Evolutionary conservation across 2,329 filamentous ascomycete species (phyloP).

Genomic region (Fusarium stilboides): DNA sequence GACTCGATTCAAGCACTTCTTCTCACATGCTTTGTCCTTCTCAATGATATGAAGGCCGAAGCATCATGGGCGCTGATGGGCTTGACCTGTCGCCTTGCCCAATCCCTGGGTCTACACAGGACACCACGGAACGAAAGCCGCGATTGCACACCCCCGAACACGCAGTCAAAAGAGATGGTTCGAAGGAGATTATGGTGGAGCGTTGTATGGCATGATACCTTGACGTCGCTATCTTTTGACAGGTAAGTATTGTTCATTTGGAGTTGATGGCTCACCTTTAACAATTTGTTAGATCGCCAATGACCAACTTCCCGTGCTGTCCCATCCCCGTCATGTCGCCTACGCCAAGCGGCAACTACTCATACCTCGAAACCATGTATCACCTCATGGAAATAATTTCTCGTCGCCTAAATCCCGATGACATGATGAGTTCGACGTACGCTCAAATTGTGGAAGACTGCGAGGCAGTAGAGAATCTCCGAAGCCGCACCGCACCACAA

Average conservation of each 20-base stretch:
- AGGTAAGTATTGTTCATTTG: slow-evolving; percentile 57
- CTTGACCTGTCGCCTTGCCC: slow-evolving; percentile 75
- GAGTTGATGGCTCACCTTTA: slow-evolving; percentile 9
- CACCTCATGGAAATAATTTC: slow-evolving; percentile 74
- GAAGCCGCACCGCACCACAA: slow-evolving; percentile 64
- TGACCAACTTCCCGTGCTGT: slow-evolving; percentile 72
- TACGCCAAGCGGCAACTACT: slow-evolving; percentile 63
- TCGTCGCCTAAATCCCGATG: slow-evolving; percentile 69
- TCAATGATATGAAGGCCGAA: slow-evolving; percentile 80
- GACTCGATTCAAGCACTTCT: slow-evolving; percentile 77
- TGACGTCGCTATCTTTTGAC: slow-evolving; percentile 77
- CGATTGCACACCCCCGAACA: slow-evolving; percentile 61
- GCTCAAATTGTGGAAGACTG: slow-evolving; percentile 72
- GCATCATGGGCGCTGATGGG: slow-evolving; percentile 77
- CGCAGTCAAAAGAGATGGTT: slow-evolving; percentile 68
- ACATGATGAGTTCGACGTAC: slow-evolving; percentile 65
- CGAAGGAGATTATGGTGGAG: slow-evolving; percentile 75
- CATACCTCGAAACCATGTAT: slow-evolving; percentile 77
- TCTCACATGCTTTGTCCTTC: slow-evolving; percentile 73
- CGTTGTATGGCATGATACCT: slow-evolving; percentile 76
- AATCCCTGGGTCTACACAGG: slow-evolving; percentile 74
- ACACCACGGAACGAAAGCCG: slow-evolving; percentile 61
- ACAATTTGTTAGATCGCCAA: slow-evolving; percentile 64
- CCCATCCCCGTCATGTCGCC: slow-evolving; percentile 65
- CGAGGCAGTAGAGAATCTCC: slow-evolving; percentile 67